Evolutionary conservation across 2,329 filamentous ascomycete genomes (phyloP), one percentile per base, ranked within the genome.

Genomic region (Exophiala xenobiotica): DNA sequence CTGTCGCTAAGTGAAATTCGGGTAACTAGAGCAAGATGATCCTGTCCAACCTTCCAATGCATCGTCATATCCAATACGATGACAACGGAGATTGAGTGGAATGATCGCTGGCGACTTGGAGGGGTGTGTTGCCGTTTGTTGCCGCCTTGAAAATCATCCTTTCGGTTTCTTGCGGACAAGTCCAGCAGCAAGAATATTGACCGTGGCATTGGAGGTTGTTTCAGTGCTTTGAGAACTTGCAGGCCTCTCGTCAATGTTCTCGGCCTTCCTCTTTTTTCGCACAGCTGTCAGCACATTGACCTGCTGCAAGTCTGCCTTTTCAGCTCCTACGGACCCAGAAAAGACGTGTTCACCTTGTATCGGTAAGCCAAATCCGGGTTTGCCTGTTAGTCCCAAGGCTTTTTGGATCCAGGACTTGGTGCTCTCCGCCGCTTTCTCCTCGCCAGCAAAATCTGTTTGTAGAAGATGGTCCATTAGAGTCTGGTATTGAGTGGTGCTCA

Each of bases 161-260:
- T 61, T 62, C 2, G 52, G 49, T 42, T 61, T 62, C 48, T 62
- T 62, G 38, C 52, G 49, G 9, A 61, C 43, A n/a, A 61, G n/a
- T 11, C 44, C 43, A 31, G 56, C 39, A 9, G 56, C 24, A 3
- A 61, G 42, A 4, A 45, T 46, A 22, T 52, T 54, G 12, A 48
- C 38, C 5, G 39, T 19, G 24, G 44, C 12, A 9, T 8, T 16
- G 6, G 37, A 19, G 14, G 31, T 2, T 12, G 5, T 14, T 38
- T 41, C 27, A 12, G 20, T 20, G 2, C 6, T 26, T n/a, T 29
- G 22, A 20, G 38, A 5, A 14, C 24, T 11, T 16, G 12, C 11
- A 19, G 26, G 4, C 4, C 12, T 29, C 7, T 41, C 31, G 9
- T 49, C 49, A 20, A 43, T 11, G 6, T 31, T 38, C 19, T 59